These are phyloP conservation scores for Hericium rajendrae DNA, from an alignment of 768 basidiomycete genomes.

Conservation along the genomic window DNA sequence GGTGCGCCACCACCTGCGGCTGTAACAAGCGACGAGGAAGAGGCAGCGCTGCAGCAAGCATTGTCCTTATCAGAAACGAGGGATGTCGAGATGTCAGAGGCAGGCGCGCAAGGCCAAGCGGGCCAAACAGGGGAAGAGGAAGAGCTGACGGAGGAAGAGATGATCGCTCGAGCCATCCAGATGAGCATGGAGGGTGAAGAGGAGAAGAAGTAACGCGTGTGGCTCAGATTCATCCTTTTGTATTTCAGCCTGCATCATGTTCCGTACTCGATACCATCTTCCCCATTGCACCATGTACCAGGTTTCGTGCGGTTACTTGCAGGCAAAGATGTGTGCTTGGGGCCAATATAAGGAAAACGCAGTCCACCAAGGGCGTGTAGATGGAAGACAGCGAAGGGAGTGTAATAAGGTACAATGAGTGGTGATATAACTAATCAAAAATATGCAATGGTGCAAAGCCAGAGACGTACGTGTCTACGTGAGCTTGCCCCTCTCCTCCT, in stretches of 20 bases:
- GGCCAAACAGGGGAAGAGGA: slow-evolving; percentile 45
- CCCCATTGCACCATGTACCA: no score
- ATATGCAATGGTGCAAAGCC: not conserved
- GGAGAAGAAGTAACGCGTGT: slow-evolving; percentile 20
- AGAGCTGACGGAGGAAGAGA: slow-evolving; percentile 76
- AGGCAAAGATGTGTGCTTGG: no score
- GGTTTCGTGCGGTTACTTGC: no score
- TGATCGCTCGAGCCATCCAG: slow-evolving; percentile 82
- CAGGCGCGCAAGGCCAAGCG: slow-evolving; percentile 19
- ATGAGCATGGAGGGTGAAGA: slow-evolving; percentile 81
- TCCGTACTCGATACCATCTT: not conserved
- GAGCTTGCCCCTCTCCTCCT: slow-evolving; percentile 22
- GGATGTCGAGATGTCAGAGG: slow-evolving; percentile 33
- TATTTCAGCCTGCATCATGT: not conserved
- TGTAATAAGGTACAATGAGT: not conserved
- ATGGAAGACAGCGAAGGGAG: not conserved
- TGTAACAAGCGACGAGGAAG: slow-evolving; percentile 62
- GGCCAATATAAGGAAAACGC: no score
- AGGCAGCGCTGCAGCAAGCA: slow-evolving; percentile 65
- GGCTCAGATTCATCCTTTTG: not conserved
- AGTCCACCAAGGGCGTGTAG: no score
- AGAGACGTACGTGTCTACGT: not conserved
- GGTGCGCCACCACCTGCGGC: slow-evolving; percentile 21
- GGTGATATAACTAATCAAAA: not conserved
- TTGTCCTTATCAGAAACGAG: slow-evolving; percentile 59